Percentiles rank a stretch among this genome's conserved stretches.
Conservation (phyloP, 805 yeast species). For the Saccharomycopsis sp. region DNA sequence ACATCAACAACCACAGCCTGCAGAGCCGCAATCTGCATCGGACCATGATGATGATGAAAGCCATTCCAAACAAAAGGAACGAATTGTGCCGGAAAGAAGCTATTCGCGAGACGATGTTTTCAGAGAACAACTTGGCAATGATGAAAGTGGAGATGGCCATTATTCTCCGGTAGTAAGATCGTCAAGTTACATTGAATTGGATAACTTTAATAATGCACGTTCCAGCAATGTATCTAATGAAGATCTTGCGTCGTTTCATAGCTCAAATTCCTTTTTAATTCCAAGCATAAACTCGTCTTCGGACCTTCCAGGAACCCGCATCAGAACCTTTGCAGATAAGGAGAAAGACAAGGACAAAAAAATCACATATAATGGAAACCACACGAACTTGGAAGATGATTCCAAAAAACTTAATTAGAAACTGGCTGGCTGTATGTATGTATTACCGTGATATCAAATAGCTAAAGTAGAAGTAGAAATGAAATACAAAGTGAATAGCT, state of each 20-base stretch:
- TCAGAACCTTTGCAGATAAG: constrained; percentile 21
- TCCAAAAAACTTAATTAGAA: constrained; percentile 22
- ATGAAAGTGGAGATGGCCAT: neutral
- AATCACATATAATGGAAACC: constrained; percentile 53
- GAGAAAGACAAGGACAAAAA: constrained; percentile 32
- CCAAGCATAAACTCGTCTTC: constrained; percentile 15
- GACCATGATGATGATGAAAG: neutral
- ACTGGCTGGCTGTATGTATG: neutral
- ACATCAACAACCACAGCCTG: neutral
- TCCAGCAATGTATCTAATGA: constrained; percentile 30
- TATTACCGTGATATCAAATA: no score
- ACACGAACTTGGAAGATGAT: constrained; percentile 46
- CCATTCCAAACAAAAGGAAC: constrained; percentile 4
- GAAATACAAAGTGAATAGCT: neutral
- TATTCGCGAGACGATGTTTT: neutral
- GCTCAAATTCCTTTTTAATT: constrained; percentile 18
- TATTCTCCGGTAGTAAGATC: constrained; percentile 14
- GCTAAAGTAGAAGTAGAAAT: neutral
- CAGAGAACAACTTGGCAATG: neutral
- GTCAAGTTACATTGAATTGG: constrained; percentile 1
- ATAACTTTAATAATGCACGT: constrained; percentile 20
- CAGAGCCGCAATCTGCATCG: neutral
- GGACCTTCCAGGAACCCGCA: neutral
- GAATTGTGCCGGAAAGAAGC: neutral
- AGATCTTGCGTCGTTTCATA: constrained; percentile 27